These are phyloP conservation scores for Albizia julibrissin DNA, from an alignment of 306 rosid genomes.

Conservation along the genomic window DNA sequence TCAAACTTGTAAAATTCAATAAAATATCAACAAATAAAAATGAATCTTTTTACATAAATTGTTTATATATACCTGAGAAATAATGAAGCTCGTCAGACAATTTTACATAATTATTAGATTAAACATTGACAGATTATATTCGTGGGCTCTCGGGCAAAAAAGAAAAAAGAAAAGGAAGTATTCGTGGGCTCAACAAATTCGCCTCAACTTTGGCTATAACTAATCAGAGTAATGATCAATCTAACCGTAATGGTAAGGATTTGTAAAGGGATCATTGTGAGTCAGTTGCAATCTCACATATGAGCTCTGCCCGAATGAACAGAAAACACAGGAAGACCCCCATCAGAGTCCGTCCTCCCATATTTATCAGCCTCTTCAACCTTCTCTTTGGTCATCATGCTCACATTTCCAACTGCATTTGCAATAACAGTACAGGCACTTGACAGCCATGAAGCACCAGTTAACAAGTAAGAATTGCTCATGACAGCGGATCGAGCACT, in stretches of 20 bases:
- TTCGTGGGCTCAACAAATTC: background rate
- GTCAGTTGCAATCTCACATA: slow-evolving; percentile 31
- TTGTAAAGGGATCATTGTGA: background rate
- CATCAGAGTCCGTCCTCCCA: slow-evolving; percentile 47
- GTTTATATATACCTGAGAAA: background rate
- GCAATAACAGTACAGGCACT: slow-evolving; percentile 55
- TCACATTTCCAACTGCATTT: slow-evolving; percentile 70
- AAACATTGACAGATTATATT: background rate
- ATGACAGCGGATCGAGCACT: slow-evolving; percentile 63
- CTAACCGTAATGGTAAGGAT: slow-evolving; percentile 7
- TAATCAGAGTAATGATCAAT: slow-evolving; percentile 13
- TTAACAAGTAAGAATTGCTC: slow-evolving; percentile 56
- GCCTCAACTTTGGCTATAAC: slow-evolving; percentile 14
- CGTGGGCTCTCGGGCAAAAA: too few species aligned
- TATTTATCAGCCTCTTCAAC: slow-evolving; percentile 61
- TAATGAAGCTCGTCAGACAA: background rate
- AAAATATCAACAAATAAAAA: background rate
- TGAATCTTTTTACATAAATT: background rate
- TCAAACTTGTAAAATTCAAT: background rate
- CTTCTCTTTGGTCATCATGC: slow-evolving; percentile 61
- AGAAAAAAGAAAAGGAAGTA: too few species aligned
- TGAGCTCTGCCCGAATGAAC: slow-evolving; percentile 45
- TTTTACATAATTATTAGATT: slow-evolving; percentile 22
- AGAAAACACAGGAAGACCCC: slow-evolving; percentile 39
- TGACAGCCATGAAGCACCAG: slow-evolving; percentile 73